Evolutionary conservation across 179 eudicot species (phyloP), one percentile per base, ranked within the genome.

Genomic region (Patellifolia procumbens): DNA sequence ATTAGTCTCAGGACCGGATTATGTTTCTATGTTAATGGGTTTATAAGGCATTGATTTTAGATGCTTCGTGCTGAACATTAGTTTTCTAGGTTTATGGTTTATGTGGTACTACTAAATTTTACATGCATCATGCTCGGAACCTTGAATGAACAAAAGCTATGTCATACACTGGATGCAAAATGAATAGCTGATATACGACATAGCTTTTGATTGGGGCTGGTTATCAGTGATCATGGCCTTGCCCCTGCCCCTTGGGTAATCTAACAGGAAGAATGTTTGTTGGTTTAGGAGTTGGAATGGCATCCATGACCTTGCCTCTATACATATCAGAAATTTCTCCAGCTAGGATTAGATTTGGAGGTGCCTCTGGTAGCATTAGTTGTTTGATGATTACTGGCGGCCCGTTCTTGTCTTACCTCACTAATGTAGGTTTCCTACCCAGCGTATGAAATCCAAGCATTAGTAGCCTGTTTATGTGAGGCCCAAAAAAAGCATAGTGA

Each of bases 341-440:
- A 66, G 83, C 88, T 63, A 80, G 83, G 79, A 84, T 87, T 60
- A 75, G 89, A n/a, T n/a, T n/a, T n/a, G n/a, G n/a, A 64, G 92
- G 92, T 8, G 89, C 89, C 51, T 78, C 85, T 52, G 92, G 85
- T 45, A 87, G 90, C 89, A 89, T 88, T 13, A 89, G 84, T 45
- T 87, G 88, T 31, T 74, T 87, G 64, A 73, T 89, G 20, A 85
- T 89, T 55, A 84, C 92, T 2, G 83, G 87, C 43, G 92, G 90
- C 17, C 88, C 84, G 26, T 89, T 89, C 52, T 42, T 89, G 48
- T 70, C 90, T 2, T 87, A 89, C 74, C 89, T 89, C 37, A 77
- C 84, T 48, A 89, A 87, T 59, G 68, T 85, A 10, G 89, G 83
- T 55, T 89, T 83, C 85, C 79, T n/a, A n/a, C n/a, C 92, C n/a